Evolutionary conservation across 1,284 basidiomycete species (phyloP), one percentile per base, ranked within the genome.

Genomic region (Boletus semigastroideus): DNA sequence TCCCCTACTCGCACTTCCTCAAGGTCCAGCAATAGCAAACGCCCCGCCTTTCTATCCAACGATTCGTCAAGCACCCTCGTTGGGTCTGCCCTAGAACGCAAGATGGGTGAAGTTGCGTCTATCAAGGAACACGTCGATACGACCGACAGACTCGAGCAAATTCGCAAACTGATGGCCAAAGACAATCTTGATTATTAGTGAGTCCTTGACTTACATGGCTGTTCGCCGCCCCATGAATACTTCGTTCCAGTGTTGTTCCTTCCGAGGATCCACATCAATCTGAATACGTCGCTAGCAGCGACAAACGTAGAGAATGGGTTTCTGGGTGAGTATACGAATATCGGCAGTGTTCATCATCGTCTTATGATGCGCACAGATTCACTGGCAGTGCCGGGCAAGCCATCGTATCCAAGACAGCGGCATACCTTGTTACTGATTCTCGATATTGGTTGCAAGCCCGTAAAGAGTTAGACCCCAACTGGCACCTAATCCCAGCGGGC

Each of bases 191-290:
- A 93, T 70, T 94, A 88, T 68, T 94, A 94, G 92, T 94, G 61
- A 71, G 90, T 83, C 3, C 39, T 49, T 33, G 25, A 31, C 44
- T 37, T 28, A 12, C 49, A 56, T 49, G 28, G n/a, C 42, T 34
- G 13, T 48, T 20, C 50, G n/a, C 39, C 27, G 42, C 30, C 48
- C 60, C 46, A 53, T 19, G 37, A 42, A 42, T 55, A 47, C 42
- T 49, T 48, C 31, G 5, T 41, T 52, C 45, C 14, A 87, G 85
- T 59, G 66, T 90, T 51, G 74, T 96, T 30, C 90, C 92, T 2
- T 86, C 82, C 48, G 90, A 92, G 66, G 94, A 97, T 67, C 87
- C 92, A 11, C 94, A 97, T 67, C 84, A 84, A 52, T 94, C 92
- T 5, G 94, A 97, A 68, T 93, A 92, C 57, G 86, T 94, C 12